Evolutionary conservation across 306 rosid species (phyloP), one percentile per base, ranked within the genome.

Genomic region (Herpetospermum pedunculosum): DNA sequence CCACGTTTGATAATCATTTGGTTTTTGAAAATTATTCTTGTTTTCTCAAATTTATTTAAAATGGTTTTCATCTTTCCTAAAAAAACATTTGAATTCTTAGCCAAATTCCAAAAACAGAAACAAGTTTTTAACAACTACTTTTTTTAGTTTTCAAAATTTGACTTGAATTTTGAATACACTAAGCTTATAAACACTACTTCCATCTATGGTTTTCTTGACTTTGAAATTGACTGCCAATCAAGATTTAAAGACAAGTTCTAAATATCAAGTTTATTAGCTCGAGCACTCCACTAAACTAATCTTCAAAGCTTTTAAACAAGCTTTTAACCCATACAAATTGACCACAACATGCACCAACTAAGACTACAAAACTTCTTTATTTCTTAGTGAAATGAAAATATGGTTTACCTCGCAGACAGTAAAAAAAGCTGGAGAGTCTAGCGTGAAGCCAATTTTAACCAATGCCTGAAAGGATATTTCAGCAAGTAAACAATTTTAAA

Each of bases 391-490:
- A 55, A 23, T 16, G 16, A 62, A 76, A 44, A 76, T 54, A 64
- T 50, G 70, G 9, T 77, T 76, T 87, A 92, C 96, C 98, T 90
- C 98, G 0, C 98, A 92, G 58, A 79, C 96, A 70, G 96, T 79
- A 84, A 82, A 90, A 77, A 92, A 92, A 25, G 96, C 92, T 72
- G 96, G 98, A 80, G 98, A 85, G 84, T 92, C 98, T 85, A 92
- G 83, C 76, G 55, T 82, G 88, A 88, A 90, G 65, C 96, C 98
- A 81, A 90, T 80, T 84, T 92, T 92, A 52, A 75, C 80, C 87
- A 90, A 79, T 21, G 89, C 96, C 96, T 90, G 90, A 34, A 74
- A 81, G 32, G 54, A 41, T 81, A 38, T 52, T 73, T 60, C 46
- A 80, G 74, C 77, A 72, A 50, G 73, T 75, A 67, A 83, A 38